These are phyloP conservation scores for Eutrema salsugineum DNA, from an alignment of 441 rosid genomes.

Conservation along the genomic window DNA sequence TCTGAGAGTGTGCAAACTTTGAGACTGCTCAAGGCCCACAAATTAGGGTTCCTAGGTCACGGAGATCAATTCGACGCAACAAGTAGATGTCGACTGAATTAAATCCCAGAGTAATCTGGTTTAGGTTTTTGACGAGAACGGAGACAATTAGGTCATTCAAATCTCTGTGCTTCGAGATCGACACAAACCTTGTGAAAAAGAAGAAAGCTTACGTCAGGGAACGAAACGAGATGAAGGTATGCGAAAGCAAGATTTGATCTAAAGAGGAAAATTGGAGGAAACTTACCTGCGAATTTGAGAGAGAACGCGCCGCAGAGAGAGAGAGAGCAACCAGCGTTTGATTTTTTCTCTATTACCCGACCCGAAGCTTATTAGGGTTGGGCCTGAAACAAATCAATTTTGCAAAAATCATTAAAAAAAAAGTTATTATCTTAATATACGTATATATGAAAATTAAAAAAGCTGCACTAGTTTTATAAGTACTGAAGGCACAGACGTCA, in stretches of 20 bases:
- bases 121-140: not conserved
- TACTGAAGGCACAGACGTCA: too few species aligned
- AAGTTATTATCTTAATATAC: too few species aligned
- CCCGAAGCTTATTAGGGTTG: slow-evolving; percentile 27
- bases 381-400: slow-evolving; percentile 8
- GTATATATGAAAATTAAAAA: too few species aligned
- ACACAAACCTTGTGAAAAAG: not conserved
- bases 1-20: slow-evolving; percentile 3
- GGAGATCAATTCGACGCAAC: not conserved
- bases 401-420: not conserved
- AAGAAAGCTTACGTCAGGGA: not conserved
- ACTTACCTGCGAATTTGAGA: slow-evolving; percentile 24
- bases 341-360: slow-evolving; percentile 23
- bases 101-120: not conserved
- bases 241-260: not conserved
- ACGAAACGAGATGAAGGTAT: not conserved
- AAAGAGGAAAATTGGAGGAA: not conserved
- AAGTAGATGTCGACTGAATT: slow-evolving; percentile 1
- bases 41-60: slow-evolving; percentile 21
- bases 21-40: slow-evolving; percentile 6
- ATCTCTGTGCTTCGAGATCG: slow-evolving; percentile 18
- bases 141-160: slow-evolving; percentile 26
- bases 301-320: slow-evolving; percentile 30
- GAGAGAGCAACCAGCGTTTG: slow-evolving; percentile 12
- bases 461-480: too few species aligned